A percentile compares a stretch with the other conserved stretches of the same genome.
Conservation (phyloP, 1,284 basidiomycete genomes). For the Cryptococcus sp. region DNA sequence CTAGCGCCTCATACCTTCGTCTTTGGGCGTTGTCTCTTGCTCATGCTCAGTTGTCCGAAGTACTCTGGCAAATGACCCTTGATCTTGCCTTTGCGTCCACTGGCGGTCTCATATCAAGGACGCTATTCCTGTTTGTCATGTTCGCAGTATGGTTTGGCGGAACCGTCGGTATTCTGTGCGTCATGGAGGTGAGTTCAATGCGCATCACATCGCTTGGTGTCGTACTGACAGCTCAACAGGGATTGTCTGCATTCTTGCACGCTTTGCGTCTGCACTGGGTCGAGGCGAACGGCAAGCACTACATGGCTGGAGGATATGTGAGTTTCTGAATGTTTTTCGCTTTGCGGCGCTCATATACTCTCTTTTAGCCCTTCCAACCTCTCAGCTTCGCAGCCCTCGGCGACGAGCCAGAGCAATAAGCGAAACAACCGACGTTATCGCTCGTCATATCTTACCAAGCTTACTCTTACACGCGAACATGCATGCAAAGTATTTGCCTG, state of each 20-base stretch:
- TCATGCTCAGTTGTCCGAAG: slow-evolving; percentile 96
- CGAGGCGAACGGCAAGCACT: slow-evolving; percentile 96
- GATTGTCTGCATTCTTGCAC: slow-evolving; percentile 91
- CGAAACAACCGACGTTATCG: too few relatives aligned
- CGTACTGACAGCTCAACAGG: slow-evolving; percentile 56
- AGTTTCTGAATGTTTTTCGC: slow-evolving; percentile 2
- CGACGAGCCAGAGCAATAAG: slow-evolving; percentile 19
- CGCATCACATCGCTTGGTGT: slow-evolving; percentile 80
- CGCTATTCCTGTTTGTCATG: slow-evolving; percentile 62
- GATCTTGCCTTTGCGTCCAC: slow-evolving; percentile 57
- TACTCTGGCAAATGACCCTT: slow-evolving; percentile 85
- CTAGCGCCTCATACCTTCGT: slow-evolving; percentile 87
- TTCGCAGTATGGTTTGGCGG: slow-evolving; percentile 77
- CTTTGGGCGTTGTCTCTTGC: slow-evolving; percentile 98
- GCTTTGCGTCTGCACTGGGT: slow-evolving; percentile 96
- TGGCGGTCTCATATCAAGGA: slow-evolving; percentile 57
- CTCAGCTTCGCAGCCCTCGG: slow-evolving; percentile 46
- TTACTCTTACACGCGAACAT: too few relatives aligned
- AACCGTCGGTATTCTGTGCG: slow-evolving; percentile 77
- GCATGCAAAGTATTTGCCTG: too few relatives aligned
- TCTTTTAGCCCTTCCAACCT: slow-evolving; percentile 48
- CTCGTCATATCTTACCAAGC: too few relatives aligned
- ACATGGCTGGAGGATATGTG: slow-evolving; percentile 77
- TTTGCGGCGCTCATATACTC: slow-evolving; percentile 1
- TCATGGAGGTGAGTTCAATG: slow-evolving; percentile 91